Base-by-base conservation (phyloP, 805 yeast species). In the Lipomyces chichibuensis region DNA sequence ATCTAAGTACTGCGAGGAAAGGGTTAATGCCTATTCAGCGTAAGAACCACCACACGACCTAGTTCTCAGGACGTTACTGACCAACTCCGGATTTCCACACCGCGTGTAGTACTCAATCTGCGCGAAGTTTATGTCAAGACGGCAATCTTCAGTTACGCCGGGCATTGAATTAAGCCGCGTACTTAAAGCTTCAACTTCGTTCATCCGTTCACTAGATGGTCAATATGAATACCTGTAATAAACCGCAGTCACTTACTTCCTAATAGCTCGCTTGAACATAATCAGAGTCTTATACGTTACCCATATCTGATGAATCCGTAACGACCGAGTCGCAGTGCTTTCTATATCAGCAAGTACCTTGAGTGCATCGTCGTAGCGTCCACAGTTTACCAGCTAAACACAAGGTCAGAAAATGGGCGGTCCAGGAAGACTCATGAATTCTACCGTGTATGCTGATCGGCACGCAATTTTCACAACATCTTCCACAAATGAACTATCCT, bases 371-470 rank as follows among this genome's bases (percentile, higher is more conserved):
- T 65, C 67, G 25, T 33, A 56, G 8, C 51, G 27, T 13, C 67
- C 67, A 17, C 39, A 11, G 17, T 14, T 25, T 13, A 46, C 49
- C n/a, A 64, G 33, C 65, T 62, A 25, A 9, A 17, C 14, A 9
- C 37, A 25, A 37, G 37, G n/a, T 23, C 17, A 32, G 51, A 35
- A 8, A 33, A 33, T 8, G 61, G 53, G 11, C 39, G 17, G 17
- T 49, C 62, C 8, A 57, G 25, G 60, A 53, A 35, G 39, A 14
- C 23, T 32, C 39, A 29, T 51, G 13, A 29, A n/a, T 25, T n/a
- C 56, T 58, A 57, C 61, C 35, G 23, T 13, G 51, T n/a, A 61
- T 7, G 70, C 63, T 2, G 52, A n/a, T 17, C 69, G 69, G 33
- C 69, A 65, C 14, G 57, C 57, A 9, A 60, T 35, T 32, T 56